Evolutionary conservation across 148 eudicot species (phyloP).

Genomic region (Silene uniflora): DNA sequence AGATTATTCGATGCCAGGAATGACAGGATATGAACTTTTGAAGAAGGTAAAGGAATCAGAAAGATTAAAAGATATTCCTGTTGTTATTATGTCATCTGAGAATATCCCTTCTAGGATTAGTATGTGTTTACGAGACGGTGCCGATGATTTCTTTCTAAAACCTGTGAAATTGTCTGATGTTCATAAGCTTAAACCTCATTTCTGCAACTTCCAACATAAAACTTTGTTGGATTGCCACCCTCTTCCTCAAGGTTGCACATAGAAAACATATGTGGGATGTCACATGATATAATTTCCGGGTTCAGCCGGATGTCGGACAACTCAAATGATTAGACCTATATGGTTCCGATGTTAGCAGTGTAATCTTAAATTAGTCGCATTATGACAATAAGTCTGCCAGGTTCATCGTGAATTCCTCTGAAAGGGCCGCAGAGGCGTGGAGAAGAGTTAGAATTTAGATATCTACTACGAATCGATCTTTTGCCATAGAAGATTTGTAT

Average conservation of each 20-base stretch:
- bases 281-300: too few relatives aligned
- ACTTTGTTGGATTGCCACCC: slow-evolving; percentile 24
- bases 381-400: not conserved
- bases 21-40: too few relatives aligned
- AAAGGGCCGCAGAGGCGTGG: too few relatives aligned
- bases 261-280: not conserved
- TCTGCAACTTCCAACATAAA: slow-evolving; percentile 29
- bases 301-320: not conserved
- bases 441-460: not conserved
- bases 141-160: slow-evolving; percentile 62
- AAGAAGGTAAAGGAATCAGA: too few relatives aligned
- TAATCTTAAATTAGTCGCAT: not conserved
- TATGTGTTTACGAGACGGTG: slow-evolving; percentile 69
- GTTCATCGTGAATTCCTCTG: not conserved
- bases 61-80: too few relatives aligned
- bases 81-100: too few relatives aligned
- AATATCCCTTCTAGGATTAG: too few relatives aligned
- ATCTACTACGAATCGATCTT: too few relatives aligned
- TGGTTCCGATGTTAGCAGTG: not conserved
- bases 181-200: slow-evolving; percentile 53
- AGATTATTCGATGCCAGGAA: too few relatives aligned
- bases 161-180: slow-evolving; percentile 64
- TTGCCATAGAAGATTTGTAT: too few relatives aligned
- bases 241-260: slow-evolving; percentile 25
- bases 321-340: too few relatives aligned